A percentile compares a stretch with the other conserved stretches of the same genome.
Evolutionary conservation across 1,139 yeast genomes (phyloP).

Genomic region (Taphrina communis): DNA sequence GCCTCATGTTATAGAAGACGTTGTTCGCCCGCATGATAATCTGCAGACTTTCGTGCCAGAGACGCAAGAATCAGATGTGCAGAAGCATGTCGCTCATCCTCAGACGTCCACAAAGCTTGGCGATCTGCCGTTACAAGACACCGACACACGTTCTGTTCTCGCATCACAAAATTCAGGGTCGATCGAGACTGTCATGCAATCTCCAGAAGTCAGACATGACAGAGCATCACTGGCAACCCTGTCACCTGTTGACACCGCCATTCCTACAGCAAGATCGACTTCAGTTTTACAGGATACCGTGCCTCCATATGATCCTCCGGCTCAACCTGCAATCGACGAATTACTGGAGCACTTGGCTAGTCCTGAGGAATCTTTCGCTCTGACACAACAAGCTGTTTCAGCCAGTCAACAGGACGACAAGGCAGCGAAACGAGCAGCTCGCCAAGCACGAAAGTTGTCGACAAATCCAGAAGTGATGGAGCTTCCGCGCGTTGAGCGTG

Average conservation of each 20-base stretch:
- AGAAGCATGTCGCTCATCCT: not conserved
- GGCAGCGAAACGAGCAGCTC: conserved; percentile 1
- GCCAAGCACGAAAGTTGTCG: conserved; percentile 12
- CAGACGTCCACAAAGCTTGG: not conserved
- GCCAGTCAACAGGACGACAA: conserved; percentile 1
- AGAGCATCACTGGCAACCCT: not conserved
- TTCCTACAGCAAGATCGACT: no score
- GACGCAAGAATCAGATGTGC: not conserved
- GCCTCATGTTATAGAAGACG: no score
- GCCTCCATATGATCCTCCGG: not conserved
- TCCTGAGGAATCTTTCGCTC: conserved; percentile 14
- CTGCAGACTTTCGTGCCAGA: not conserved
- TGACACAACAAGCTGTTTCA: conserved; percentile 3
- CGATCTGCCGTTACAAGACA: not conserved
- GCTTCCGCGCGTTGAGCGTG: not conserved
- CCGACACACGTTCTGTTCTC: not conserved
- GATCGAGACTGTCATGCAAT: not conserved
- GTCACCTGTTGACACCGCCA: not conserved
- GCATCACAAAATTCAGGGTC: not conserved
- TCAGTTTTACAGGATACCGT: no score
- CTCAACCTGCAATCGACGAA: conserved; percentile 1
- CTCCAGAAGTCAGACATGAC: not conserved
- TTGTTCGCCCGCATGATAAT: no score
- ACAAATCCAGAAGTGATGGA: conserved; percentile 4
- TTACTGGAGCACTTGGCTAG: conserved; percentile 1